Evolutionary conservation across 2,329 filamentous ascomycete genomes (phyloP).

Genomic region (Cladosporium sp.): DNA sequence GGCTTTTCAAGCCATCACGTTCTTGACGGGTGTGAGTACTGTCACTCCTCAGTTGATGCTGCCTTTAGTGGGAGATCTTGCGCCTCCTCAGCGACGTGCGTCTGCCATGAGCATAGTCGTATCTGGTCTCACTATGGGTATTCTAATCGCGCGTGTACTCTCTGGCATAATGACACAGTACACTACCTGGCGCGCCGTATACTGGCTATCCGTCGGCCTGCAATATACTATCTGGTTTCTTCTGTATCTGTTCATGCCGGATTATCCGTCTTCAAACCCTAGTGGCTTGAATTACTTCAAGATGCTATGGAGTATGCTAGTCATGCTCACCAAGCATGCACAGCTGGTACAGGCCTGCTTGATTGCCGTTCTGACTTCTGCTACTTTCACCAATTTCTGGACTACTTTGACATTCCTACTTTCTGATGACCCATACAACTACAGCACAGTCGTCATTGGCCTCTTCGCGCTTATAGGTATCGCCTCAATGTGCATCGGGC

Average conservation of each 20-base stretch:
- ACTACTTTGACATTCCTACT: constrained; percentile 78
- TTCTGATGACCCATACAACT: constrained; percentile 64
- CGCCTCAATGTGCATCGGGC: constrained; percentile 61
- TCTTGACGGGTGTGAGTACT: constrained; percentile 70
- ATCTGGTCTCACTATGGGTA: constrained; percentile 69
- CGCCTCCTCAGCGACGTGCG: constrained; percentile 63
- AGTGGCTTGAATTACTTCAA: constrained; percentile 60
- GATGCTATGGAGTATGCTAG: constrained; percentile 61
- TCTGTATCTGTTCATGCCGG: constrained; percentile 72
- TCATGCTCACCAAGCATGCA: constrained; percentile 62
- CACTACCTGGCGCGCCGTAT: constrained; percentile 70
- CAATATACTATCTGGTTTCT: constrained; percentile 64
- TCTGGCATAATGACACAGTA: constrained; percentile 72
- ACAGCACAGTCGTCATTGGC: constrained; percentile 64
- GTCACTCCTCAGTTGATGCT: constrained; percentile 75
- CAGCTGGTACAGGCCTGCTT: constrained; percentile 66
- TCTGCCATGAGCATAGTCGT: constrained; percentile 69
- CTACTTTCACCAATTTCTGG: constrained; percentile 65
- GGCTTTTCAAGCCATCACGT: constrained; percentile 66
- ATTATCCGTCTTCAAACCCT: constrained; percentile 73
- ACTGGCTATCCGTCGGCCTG: constrained; percentile 70
- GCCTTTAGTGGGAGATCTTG: constrained; percentile 73
- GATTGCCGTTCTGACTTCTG: constrained; percentile 59
- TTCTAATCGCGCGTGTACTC: constrained; percentile 71
- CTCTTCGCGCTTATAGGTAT: constrained; percentile 77